Conservation (phyloP, 495 filamentous ascomycete species). For the Parachaetomium inaequale region DNA sequence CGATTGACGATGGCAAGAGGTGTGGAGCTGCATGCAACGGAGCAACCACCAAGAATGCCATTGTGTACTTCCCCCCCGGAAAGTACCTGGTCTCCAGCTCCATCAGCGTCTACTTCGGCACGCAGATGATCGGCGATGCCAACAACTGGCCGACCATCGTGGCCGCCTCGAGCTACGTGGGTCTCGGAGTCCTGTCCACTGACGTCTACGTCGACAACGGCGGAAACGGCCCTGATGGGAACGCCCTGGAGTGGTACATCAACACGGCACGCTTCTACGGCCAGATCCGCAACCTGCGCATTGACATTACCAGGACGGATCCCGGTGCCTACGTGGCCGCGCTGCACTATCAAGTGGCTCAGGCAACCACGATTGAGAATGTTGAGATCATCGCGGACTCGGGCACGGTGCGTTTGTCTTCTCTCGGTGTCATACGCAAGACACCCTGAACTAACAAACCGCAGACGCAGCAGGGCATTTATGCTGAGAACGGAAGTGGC, state of each 20-base stretch:
- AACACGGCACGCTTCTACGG: constrained; percentile 64
- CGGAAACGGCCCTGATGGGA: constrained; percentile 27
- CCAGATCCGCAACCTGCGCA: constrained; percentile 83
- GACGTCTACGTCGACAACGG: constrained; percentile 58
- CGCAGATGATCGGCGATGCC: no score
- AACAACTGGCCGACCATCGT: not conserved
- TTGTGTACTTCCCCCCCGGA: no score
- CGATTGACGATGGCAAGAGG: no score
- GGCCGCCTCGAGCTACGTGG: constrained; percentile 60
- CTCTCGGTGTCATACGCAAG: constrained; percentile 14
- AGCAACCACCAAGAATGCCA: no score
- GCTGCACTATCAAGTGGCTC: constrained; percentile 94
- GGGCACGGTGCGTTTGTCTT: constrained; percentile 40
- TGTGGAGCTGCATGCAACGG: no score
- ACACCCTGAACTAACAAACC: constrained; percentile 55
- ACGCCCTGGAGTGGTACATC: constrained; percentile 22
- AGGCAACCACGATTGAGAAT: constrained; percentile 85
- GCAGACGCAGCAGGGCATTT: constrained; percentile 61
- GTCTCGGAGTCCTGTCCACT: constrained; percentile 78
- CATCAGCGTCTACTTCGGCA: no score
- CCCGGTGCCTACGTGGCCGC: constrained; percentile 43
- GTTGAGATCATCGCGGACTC: no score
- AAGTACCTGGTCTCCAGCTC: no score
- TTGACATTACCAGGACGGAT: constrained; percentile 67
- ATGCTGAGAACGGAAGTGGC: constrained; percentile 90